These are phyloP conservation scores for Leishmania mexicana DNA, from an alignment of 208 protist genomes.

Conservation along the genomic window DNA sequence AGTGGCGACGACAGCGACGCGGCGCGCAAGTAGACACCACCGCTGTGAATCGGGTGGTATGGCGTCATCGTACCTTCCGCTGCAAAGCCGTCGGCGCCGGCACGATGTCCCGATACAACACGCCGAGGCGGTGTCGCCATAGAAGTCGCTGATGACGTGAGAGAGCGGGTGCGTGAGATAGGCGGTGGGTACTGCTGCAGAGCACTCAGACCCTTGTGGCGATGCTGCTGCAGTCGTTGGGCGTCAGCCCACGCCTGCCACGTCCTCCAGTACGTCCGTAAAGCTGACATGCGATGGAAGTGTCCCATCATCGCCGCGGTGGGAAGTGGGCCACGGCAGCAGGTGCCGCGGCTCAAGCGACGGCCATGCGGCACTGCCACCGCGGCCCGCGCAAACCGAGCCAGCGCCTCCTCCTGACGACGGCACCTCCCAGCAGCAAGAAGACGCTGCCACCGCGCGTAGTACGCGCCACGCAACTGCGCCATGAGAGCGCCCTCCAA, in stretches of 20 bases:
- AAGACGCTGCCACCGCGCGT: slow-evolving; percentile 31
- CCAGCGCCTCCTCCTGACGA: slow-evolving; percentile 15
- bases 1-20: neutral
- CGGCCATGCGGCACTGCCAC: neutral
- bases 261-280: slow-evolving; percentile 18
- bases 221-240: slow-evolving; percentile 1
- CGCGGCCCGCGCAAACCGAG: slow-evolving; percentile 18
- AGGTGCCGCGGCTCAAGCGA: too few species aligned
- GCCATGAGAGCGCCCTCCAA: neutral
- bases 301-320: slow-evolving; percentile 45
- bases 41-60: slow-evolving; percentile 9
- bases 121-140: slow-evolving; percentile 10
- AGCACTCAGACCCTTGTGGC: neutral
- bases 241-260: slow-evolving; percentile 32
- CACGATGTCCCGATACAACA: neutral
- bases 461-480: slow-evolving; percentile 27
- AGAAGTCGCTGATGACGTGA: slow-evolving; percentile 1
- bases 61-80: slow-evolving; percentile 11
- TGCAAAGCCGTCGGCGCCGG: neutral
- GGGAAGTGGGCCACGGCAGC: slow-evolving; percentile 12
- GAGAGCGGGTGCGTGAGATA: slow-evolving; percentile 1
- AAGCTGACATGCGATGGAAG: slow-evolving; percentile 15
- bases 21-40: neutral
- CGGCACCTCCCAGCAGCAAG: slow-evolving; percentile 7
- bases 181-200: neutral